Base-by-base conservation (phyloP, 1,284 basidiomycete species). In the Boletus nobilissimus region DNA sequence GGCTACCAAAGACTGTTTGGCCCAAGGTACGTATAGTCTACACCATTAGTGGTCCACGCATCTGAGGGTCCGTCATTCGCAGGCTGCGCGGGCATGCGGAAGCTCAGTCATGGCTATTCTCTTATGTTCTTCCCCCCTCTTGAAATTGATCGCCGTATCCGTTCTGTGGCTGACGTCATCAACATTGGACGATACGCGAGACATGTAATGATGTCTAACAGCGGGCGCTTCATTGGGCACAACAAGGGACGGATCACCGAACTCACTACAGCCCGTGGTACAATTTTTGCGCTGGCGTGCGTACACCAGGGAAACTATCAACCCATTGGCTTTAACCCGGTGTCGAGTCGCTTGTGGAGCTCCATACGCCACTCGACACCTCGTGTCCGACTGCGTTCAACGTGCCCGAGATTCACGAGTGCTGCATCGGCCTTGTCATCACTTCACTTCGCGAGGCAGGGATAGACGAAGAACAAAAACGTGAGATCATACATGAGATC, bases 1-100 rank as follows among this genome's bases (percentile, higher is more conserved):
- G 70, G 83, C 91, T 14, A 90, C 89, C 0, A 91, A 92, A 74
- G 91, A 92, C 80, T 84, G 88, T 69, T 78, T 92, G 9, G 83
- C 88, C 10, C 90, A 91, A 86, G 91, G 90, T 89, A 77, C 77
- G 85, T 76, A 32, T 14, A 29, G 26, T 39, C 19, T 32, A 51
- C 18, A 24, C 11, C 3, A 26, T 3, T 7, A n/a, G 26, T 24
- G 19, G 46, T 29, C 18, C 43, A 38, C 11, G 19, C 11, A 13
- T 34, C n/a, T 67, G 4, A 72, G 8, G 11, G 5, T 39, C 68
- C 22, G 16, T 32, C 13, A 4, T 7, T 40, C n/a, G 43, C 34
- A 72, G 46, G 71, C 26, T 72, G 62, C 3, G 68, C 68, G 71
- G 46, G 71, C 10, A 72, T 72, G 71, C 63, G 71, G 36, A 72